Base-by-base conservation (phyloP, 129 eudicot genomes). In the Oenanthe sinensis region DNA sequence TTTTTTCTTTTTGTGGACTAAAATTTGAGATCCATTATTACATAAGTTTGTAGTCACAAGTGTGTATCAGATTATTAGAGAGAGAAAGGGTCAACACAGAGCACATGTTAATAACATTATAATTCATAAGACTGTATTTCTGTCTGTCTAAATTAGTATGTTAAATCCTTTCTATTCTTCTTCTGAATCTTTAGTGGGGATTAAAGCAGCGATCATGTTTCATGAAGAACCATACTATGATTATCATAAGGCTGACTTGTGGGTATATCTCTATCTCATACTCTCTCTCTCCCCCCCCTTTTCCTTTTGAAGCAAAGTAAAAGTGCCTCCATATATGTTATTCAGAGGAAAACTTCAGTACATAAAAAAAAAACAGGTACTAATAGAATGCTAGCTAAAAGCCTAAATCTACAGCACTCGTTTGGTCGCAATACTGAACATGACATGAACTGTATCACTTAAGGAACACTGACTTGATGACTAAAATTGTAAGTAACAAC, bases 181-280 rank as follows among this genome's bases (percentile, higher is more conserved):
- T 28, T n/a, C 19, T 33, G 15, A 77, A 16, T 50, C 63, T 81
- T 73, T 79, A 96, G 99, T 96, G 99, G 99, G 99, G 97, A 88
- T 82, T 96, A 75, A 76, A 92, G 85, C 88, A 87, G 26, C 85
- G 90, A 28, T 83, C 97, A 5, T 96, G 99, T 86, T 96, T 92
- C 87, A 90, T 92, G 97, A 92, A 90, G 83, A 92, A 96, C 75
- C 97, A 96, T 54, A 85, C 87, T 4, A 92, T 90, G 99, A 90
- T 96, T 28, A 39, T 85, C 80, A 85, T 96, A 46, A 87, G 99
- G 76, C 79, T 96, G 82, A 76, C 84, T 79, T 90, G 90, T 42
- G 99, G 99, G 99, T 96, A 90, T 71, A 88, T 78, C 40, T 70
- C 75, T 24, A 67, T 33, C 72, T 67, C 22, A 3, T 30, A 4